Evolutionary conservation across 768 basidiomycete species (phyloP), one percentile per base, ranked within the genome.

Genomic region (Trametes gibbosa): DNA sequence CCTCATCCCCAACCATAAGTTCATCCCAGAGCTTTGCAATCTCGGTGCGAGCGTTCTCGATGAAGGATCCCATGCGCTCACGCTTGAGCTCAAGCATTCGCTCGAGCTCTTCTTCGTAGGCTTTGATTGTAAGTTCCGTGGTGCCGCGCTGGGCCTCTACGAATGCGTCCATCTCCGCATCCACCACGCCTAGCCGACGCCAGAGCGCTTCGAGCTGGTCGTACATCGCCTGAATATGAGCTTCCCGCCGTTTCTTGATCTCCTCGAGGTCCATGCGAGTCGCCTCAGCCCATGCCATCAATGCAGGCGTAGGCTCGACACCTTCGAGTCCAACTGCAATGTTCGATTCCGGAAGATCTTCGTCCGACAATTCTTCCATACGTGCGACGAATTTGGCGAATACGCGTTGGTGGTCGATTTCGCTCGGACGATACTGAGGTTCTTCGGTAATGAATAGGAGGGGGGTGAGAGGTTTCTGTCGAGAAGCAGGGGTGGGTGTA

Each of bases 151-250:
- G 80, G 16, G 78, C 79, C 59, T 98, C 93, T 0, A 98, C 89
- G 68, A 99, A 99, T n/a, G 81, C 84, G 66, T 98, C 93, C 84
- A 95, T 93, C 45, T 87, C 88, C 0, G 72, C 74, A 48, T 95
- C 90, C 0, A 80, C 71, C 5, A 96, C 85, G 14, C 92, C 95
- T 58, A 98, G 79, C 56, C 95, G 76, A 58, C 81, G 81, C 96
- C 96, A 99, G 3, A 98, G 80, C 0, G 85, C 85, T 70, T 96
- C 95, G 1, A 99, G 81, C 63, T 93, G 86, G 71, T 98, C 94
- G 68, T 95, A 99, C 79, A 98, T 88, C 0, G 86, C 81, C 70
- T 99, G 96, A 29, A 99, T 98, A 63, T 87, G 85, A 0, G 82
- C 75, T 67, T 96, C 94, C 13, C 95, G 81, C 29, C 81, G 75